Evolutionary conservation across 257 asterid genomes (phyloP).

Genomic region (Anisodus acutangulus): DNA sequence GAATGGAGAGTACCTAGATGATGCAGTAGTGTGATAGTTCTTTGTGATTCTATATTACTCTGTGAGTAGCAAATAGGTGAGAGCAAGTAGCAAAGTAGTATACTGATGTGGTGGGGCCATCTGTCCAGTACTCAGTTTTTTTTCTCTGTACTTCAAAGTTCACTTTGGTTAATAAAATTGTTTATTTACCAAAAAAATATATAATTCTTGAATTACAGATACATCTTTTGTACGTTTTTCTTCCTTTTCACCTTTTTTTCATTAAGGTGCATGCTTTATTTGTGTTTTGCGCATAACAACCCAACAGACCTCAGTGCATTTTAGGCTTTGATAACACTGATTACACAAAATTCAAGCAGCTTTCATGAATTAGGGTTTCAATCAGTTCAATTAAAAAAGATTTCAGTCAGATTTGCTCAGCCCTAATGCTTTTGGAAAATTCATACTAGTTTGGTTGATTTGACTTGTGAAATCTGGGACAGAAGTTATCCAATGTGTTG

Average conservation of each 20-base stretch:
- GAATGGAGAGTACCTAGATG: too few relatives aligned
- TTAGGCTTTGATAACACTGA: not conserved
- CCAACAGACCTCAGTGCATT: not conserved
- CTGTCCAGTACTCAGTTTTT: too few relatives aligned
- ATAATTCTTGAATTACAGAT: not conserved
- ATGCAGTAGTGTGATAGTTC: too few relatives aligned
- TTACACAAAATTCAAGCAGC: not conserved
- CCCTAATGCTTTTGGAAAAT: not conserved
- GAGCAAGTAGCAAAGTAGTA: too few relatives aligned
- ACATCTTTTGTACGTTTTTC: not conserved
- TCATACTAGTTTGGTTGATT: not conserved
- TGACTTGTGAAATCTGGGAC: not conserved
- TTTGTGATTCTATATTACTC: too few relatives aligned
- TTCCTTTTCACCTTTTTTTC: not conserved
- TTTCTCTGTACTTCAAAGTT: too few relatives aligned
- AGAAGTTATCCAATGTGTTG: not conserved
- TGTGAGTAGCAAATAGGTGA: too few relatives aligned
- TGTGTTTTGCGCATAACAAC: not conserved
- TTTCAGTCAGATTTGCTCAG: not conserved
- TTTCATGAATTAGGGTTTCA: conserved; percentile 1
- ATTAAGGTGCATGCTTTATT: not conserved
- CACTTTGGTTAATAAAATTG: too few relatives aligned
- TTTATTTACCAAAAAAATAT: too few relatives aligned
- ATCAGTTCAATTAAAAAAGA: not conserved
- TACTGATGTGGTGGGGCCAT: too few relatives aligned